Conservation (phyloP, 495 filamentous ascomycete species). For the Penicillium lagena region DNA sequence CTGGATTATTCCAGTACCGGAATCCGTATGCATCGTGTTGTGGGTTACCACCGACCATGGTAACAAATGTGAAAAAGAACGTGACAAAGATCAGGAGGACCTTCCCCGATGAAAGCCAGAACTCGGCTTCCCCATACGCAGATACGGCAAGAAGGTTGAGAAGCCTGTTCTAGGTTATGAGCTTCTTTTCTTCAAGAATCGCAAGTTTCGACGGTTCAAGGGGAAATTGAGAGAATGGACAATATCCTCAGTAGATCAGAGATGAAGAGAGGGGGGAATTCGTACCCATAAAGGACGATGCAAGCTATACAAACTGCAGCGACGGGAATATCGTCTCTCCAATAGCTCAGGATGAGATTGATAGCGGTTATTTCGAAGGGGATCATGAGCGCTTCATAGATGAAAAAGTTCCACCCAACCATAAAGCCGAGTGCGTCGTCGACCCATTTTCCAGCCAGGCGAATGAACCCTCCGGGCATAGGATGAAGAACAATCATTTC, state of each 20-base stretch:
- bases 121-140: slow-evolving; percentile 62
- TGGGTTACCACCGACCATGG: slow-evolving; percentile 71
- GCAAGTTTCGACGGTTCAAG: too few species aligned
- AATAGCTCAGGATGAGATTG: slow-evolving; percentile 62
- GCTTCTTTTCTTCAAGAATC: too few species aligned
- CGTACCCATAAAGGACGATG: slow-evolving; percentile 34
- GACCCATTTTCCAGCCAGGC: slow-evolving; percentile 40
- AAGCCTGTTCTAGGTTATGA: background rate
- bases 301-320: slow-evolving; percentile 51
- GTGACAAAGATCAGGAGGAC: slow-evolving; percentile 61
- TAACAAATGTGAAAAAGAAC: slow-evolving; percentile 26
- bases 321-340: slow-evolving; percentile 57
- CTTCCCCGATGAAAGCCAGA: slow-evolving; percentile 64
- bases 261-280: slow-evolving; percentile 4
- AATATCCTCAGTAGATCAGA: too few species aligned
- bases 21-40: slow-evolving; percentile 65
- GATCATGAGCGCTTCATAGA: slow-evolving; percentile 56
- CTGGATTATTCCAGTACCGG: slow-evolving; percentile 40
- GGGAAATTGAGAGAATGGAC: too few species aligned
- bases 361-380: slow-evolving; percentile 69
- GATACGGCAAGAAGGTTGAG: slow-evolving; percentile 42
- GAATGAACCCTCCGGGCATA: slow-evolving; percentile 47
- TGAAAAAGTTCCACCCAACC: slow-evolving; percentile 57
- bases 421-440: slow-evolving; percentile 48
- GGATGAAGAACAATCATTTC: slow-evolving; percentile 48